phyloP scores from a whole-genome alignment of 345 rosid genomes.

The Euphorbia tirucalli region DNA sequence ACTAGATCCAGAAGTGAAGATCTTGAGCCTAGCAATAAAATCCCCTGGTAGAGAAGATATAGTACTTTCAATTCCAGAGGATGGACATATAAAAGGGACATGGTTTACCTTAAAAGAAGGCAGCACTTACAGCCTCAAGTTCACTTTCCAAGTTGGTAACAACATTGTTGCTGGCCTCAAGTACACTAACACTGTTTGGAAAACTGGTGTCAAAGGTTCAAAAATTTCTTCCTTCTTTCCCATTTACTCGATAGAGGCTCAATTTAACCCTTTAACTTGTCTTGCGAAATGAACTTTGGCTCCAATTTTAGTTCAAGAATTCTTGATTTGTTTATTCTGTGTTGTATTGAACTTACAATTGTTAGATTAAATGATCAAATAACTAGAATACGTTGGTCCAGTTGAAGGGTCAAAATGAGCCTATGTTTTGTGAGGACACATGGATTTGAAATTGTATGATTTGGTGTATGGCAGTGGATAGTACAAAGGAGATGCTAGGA shows the following conservation, averaged over 20 bases:
- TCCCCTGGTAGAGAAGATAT: constrained; percentile 32
- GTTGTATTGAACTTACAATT: too few relatives aligned
- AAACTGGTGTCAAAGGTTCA: constrained; percentile 34
- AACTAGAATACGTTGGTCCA: too few relatives aligned
- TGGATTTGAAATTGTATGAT: background rate
- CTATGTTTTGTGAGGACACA: too few relatives aligned
- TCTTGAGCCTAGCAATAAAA: constrained; percentile 27
- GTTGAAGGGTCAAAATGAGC: too few relatives aligned
- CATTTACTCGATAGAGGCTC: background rate
- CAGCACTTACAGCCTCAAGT: constrained; percentile 30
- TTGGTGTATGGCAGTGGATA: constrained; percentile 57
- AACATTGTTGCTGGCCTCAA: constrained; percentile 34
- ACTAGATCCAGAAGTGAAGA: constrained; percentile 31
- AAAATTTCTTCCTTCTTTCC: background rate
- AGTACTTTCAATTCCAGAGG: constrained; percentile 28
- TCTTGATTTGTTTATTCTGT: too few relatives aligned
- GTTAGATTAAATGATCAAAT: too few relatives aligned
- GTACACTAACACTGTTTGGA: constrained; percentile 35
- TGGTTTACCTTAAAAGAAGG: constrained; percentile 40
- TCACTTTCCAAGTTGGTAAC: constrained; percentile 26
- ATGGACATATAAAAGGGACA: constrained; percentile 25
- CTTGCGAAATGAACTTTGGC: too few relatives aligned
- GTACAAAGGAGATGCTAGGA: constrained; percentile 84
- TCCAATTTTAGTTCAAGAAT: too few relatives aligned
- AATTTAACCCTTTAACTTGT: background rate